A percentile compares a stretch with the other conserved stretches of the same genome.
These are phyloP conservation scores for Tetratostichococcus sp. DNA, from an alignment of 139 green algal species.

Conservation along the genomic window DNA sequence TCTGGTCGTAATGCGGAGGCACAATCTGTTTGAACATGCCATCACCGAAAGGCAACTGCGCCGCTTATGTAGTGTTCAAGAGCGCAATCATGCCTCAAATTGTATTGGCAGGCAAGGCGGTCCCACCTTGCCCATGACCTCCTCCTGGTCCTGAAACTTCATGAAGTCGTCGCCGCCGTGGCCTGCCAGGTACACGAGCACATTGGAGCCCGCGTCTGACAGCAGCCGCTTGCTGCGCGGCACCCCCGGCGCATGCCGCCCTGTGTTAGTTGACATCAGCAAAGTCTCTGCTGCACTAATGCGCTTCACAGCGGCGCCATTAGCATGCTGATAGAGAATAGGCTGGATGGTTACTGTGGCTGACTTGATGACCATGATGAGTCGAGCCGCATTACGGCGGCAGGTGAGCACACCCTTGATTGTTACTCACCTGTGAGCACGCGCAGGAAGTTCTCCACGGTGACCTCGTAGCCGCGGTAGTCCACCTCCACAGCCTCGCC, in stretches of 20 bases:
- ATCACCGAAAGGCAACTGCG: too few relatives aligned
- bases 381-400: too few relatives aligned
- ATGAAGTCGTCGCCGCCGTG: conserved; percentile 93
- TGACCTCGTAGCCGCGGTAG: conserved; percentile 89
- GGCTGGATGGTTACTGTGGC: too few relatives aligned
- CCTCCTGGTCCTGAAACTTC: conserved; percentile 87
- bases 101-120: conserved; percentile 15
- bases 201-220: conserved; percentile 64
- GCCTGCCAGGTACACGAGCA: conserved; percentile 85
- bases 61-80: too few relatives aligned
- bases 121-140: conserved; percentile 57
- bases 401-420: too few relatives aligned
- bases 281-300: background rate
- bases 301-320: too few relatives aligned
- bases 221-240: conserved; percentile 68
- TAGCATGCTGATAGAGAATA: too few relatives aligned
- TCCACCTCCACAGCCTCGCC: conserved; percentile 81
- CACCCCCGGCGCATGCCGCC: conserved; percentile 15
- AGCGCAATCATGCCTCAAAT: too few relatives aligned
- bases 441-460: conserved; percentile 76
- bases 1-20: too few relatives aligned
- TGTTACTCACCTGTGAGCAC: conserved; percentile 70
- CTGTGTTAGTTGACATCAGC: background rate
- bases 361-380: too few relatives aligned
- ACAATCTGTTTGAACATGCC: too few relatives aligned